Base-by-base conservation (phyloP, 1,284 basidiomycete genomes). In the Leccinum discolor region DNA sequence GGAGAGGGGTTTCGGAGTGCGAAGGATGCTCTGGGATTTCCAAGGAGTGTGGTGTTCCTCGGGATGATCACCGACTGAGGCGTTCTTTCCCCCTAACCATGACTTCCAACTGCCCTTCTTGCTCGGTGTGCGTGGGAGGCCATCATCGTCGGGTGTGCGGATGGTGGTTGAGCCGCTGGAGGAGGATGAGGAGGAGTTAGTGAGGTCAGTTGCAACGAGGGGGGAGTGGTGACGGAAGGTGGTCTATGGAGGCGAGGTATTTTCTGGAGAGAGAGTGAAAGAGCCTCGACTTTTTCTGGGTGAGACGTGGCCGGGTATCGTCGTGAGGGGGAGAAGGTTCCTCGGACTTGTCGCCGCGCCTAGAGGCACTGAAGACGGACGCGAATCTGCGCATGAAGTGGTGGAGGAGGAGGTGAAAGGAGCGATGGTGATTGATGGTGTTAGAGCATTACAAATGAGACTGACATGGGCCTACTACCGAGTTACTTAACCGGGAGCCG, bases 101-200 rank as follows among this genome's bases (percentile, higher is more conserved):
- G 82, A 76, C 66, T 82, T 81, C 84, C 85, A 87, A 44, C 66
- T 74, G 60, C 82, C 80, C 70, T 80, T 84, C 71, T 73, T 75
- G 71, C 79, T 81, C 29, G 73, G 72, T n/a, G 71, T 73, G 67
- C 76, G 74, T 67, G 80, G 73, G 65, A 80, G 73, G 68, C 76
- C 80, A 69, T 89, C 87, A 70, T 90, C 83, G 68, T 82, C 88
- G 44, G 88, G 88, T 8, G 89, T 89, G 65, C 82, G 84, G 50
- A 87, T 79, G 64, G 84, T 86, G 58, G 84, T 82, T 14, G 85
- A 87, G 63, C 84, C 86, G 59, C 82, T 84, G 2, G 88, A 89
- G 8, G 89, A 87, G 21, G 85, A 84, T 12, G 88, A 87, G 1
- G 86, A 87, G 18, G 81, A 83, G 23, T 72, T 72, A 16, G 69